A percentile compares a stretch with the other conserved stretches of the same genome.
Evolutionary conservation across 176 grass and related monocot genomes (phyloP).

Genomic region (Cenchrus fungigraminus): DNA sequence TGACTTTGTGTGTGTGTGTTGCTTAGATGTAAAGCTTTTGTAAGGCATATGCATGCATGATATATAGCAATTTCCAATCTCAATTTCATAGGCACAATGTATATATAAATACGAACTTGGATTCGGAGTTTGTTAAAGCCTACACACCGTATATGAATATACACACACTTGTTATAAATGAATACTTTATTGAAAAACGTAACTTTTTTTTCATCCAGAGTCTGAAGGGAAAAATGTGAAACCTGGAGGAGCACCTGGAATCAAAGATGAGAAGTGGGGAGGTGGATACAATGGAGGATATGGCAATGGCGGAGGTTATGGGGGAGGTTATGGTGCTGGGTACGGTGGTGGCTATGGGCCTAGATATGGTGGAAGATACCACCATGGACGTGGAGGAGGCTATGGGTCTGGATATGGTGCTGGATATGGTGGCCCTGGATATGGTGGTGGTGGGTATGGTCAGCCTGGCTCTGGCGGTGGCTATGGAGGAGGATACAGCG

Average conservation of each 20-base stretch:
- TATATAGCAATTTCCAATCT: not conserved
- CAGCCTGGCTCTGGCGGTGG: not conserved
- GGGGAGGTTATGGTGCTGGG: slow-evolving; percentile 23
- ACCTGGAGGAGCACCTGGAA: not conserved
- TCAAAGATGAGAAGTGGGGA: slow-evolving; percentile 36
- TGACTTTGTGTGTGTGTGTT: no score
- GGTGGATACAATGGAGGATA: slow-evolving; percentile 22
- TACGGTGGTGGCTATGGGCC: slow-evolving; percentile 25
- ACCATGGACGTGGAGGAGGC: not conserved
- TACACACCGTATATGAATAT: not conserved
- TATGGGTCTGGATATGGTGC: slow-evolving; percentile 15
- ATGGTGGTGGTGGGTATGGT: slow-evolving; percentile 14
- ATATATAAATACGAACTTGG: not conserved
- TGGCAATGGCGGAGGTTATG: not conserved
- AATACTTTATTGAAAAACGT: not conserved
- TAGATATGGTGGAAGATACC: not conserved
- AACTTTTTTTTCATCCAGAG: not conserved
- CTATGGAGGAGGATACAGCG: not conserved
- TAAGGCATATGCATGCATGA: no score
- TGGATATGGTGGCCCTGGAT: not conserved
- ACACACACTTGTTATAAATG: not conserved
- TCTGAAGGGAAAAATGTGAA: slow-evolving; percentile 26
- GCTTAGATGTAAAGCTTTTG: no score
- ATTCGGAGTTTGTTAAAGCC: not conserved
- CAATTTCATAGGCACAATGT: not conserved